Evolutionary conservation across 805 yeast genomes (phyloP).

Genomic region (Sugiyamaella floridensis): DNA sequence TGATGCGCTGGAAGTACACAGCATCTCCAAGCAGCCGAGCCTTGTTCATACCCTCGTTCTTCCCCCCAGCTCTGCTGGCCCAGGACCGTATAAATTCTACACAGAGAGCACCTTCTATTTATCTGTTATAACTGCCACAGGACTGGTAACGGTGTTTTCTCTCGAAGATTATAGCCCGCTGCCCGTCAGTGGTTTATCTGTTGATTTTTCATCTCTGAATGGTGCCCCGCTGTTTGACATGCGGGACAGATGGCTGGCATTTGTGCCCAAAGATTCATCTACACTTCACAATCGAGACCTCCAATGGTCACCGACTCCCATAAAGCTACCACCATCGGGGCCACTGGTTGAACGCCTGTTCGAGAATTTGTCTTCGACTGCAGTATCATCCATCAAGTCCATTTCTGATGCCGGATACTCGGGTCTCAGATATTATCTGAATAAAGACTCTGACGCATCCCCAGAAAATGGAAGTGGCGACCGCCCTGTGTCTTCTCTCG

Average conservation of each 20-base stretch:
- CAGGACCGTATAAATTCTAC: conserved; percentile 14
- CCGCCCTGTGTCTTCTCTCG: background rate
- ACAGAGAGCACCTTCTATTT: conserved; percentile 8
- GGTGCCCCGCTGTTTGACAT: conserved; percentile 42
- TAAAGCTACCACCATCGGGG: conserved; percentile 41
- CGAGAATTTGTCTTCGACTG: conserved; percentile 43
- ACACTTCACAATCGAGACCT: conserved; percentile 30
- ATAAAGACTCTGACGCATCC: conserved; percentile 1
- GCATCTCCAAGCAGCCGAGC: background rate
- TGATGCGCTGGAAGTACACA: conserved; percentile 7
- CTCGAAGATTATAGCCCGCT: conserved; percentile 9
- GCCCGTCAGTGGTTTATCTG: conserved; percentile 16
- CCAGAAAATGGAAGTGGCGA: background rate
- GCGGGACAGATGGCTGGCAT: conserved; percentile 44
- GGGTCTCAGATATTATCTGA: conserved; percentile 33
- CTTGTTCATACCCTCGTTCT: conserved; percentile 10
- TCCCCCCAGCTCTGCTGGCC: conserved; percentile 15
- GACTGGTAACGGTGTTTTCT: conserved; percentile 18
- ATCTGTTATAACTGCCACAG: conserved; percentile 18
- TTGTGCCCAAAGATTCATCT: conserved; percentile 32
- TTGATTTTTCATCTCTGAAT: conserved; percentile 21
- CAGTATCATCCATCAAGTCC: conserved; percentile 43
- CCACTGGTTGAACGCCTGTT: conserved; percentile 44
- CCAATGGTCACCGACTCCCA: conserved; percentile 31
- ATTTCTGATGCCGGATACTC: conserved; percentile 44